phyloP scores from a whole-genome alignment of 2,329 filamentous ascomycete genomes.

The Tolypocladium tropicale region DNA sequence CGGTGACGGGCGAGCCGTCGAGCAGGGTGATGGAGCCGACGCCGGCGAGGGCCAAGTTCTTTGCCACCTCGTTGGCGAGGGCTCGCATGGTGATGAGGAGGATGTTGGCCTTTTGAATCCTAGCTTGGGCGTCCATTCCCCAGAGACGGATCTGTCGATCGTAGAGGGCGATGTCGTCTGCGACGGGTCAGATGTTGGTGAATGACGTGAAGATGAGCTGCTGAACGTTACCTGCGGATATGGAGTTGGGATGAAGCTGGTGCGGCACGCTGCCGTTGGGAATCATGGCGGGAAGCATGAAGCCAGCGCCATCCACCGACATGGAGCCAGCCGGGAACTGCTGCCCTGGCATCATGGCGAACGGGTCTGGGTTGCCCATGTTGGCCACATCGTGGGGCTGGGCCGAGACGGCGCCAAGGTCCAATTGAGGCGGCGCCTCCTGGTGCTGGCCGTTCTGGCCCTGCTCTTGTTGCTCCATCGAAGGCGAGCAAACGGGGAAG shows the following conservation, averaged over 20 bases:
- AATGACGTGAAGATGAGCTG: not conserved
- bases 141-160: slow-evolving; percentile 95
- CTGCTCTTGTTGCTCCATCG: not conserved
- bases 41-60: slow-evolving; percentile 91
- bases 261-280: slow-evolving; percentile 16
- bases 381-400: slow-evolving; percentile 2
- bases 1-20: slow-evolving; percentile 64
- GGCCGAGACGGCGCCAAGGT: not conserved
- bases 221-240: slow-evolving; percentile 22
- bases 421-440: not conserved
- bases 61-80: slow-evolving; percentile 88
- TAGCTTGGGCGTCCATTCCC: slow-evolving; percentile 92
- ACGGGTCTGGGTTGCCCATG: not conserved
- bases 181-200: not conserved
- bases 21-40: slow-evolving; percentile 83
- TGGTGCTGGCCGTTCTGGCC: not conserved
- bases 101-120: slow-evolving; percentile 80
- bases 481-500: not conserved
- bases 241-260: slow-evolving; percentile 11
- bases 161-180: slow-evolving; percentile 94
- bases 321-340: slow-evolving; percentile 16
- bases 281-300: slow-evolving; percentile 21
- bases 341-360: slow-evolving; percentile 12
- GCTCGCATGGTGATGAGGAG: slow-evolving; percentile 82
- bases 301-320: slow-evolving; percentile 14